Evolutionary conservation across 2,329 filamentous ascomycete species (phyloP).

Genomic region (Sclerotinia glacialis): DNA sequence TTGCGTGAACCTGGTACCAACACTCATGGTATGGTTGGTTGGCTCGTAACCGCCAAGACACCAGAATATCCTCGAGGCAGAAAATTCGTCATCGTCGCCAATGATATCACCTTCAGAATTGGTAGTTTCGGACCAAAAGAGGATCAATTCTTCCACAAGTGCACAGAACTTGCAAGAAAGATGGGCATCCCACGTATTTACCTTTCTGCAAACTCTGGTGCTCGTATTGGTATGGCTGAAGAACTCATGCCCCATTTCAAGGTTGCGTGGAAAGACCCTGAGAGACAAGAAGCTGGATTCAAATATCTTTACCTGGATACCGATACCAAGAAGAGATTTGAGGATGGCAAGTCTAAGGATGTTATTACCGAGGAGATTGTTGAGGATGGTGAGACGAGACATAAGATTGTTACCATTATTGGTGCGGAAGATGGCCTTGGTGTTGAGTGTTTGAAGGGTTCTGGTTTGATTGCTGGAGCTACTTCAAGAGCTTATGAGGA

Average conservation of each 20-base stretch:
- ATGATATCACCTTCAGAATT: conserved; percentile 99
- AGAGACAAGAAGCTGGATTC: conserved; percentile 83
- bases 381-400: conserved; percentile 83
- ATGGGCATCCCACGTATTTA: conserved; percentile 96
- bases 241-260: conserved; percentile 97
- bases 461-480: conserved; percentile 95
- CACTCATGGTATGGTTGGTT: conserved; percentile 96
- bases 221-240: conserved; percentile 92
- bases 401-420: conserved; percentile 92
- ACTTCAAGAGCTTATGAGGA: conserved; percentile 97
- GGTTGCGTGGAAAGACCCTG: conserved; percentile 88
- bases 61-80: conserved; percentile 92
- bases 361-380: conserved; percentile 85
- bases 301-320: conserved; percentile 94
- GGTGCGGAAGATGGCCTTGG: conserved; percentile 93
- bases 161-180: conserved; percentile 91
- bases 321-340: conserved; percentile 81
- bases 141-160: conserved; percentile 99
- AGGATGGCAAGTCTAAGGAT: conserved; percentile 69
- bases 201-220: conserved; percentile 97
- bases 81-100: conserved; percentile 93
- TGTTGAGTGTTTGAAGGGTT: conserved; percentile 95
- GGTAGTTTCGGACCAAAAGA: conserved; percentile 95
- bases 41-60: conserved; percentile 91
- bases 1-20: conserved; percentile 94